A percentile compares a stretch with the other conserved stretches of the same genome.
Conservation (phyloP, 176 grass and related monocot species). For the Carex parvula region DNA sequence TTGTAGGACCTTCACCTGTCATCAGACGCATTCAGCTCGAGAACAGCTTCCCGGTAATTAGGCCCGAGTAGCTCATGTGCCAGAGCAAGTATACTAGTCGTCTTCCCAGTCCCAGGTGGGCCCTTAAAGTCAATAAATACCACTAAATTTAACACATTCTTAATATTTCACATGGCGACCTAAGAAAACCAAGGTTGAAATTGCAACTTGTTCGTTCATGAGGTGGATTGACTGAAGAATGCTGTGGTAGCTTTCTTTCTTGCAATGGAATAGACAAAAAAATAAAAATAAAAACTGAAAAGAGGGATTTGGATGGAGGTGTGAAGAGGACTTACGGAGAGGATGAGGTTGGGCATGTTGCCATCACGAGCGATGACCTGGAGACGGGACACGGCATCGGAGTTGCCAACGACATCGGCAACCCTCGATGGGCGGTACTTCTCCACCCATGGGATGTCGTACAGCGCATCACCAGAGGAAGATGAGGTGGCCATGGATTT, state of each 20-base stretch:
- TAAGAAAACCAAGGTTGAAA: background rate
- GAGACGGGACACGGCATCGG: constrained; percentile 77
- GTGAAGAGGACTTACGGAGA: constrained; percentile 55
- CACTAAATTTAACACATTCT: background rate
- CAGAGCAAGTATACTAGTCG: constrained; percentile 89
- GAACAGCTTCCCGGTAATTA: constrained; percentile 79
- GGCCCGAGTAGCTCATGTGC: constrained; percentile 89
- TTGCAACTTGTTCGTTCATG: background rate
- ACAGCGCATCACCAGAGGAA: constrained; percentile 21
- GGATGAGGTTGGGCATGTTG: constrained; percentile 97
- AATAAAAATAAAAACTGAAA: no score
- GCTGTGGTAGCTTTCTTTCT: no score
- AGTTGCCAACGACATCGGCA: constrained; percentile 79
- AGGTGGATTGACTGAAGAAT: no score
- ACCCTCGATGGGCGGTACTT: constrained; percentile 86
- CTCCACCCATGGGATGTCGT: constrained; percentile 93
- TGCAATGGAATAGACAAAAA: background rate
- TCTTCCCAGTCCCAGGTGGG: constrained; percentile 92
- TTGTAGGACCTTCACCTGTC: constrained; percentile 48
- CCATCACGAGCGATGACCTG: constrained; percentile 84
- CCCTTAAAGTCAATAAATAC: constrained; percentile 35
- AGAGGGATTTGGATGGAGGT: constrained; percentile 17
- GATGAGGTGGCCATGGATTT: constrained; percentile 47
- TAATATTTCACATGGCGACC: background rate
- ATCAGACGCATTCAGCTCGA: constrained; percentile 94